phyloP scores from a whole-genome alignment of 2,329 filamentous ascomycete genomes.

The Aspergillus sp. region DNA sequence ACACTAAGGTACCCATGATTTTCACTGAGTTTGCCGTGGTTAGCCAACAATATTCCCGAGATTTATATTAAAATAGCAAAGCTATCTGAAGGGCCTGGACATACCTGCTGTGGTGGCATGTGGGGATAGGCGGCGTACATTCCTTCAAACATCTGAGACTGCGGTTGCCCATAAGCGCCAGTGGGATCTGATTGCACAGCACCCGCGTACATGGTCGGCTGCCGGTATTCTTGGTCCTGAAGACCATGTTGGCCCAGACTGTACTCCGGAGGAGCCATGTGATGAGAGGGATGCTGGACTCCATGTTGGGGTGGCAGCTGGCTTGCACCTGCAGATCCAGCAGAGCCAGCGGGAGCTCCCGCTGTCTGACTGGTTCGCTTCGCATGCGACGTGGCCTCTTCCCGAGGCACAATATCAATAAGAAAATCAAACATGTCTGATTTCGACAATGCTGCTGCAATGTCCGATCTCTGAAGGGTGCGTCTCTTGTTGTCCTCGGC shows the following conservation, averaged over 20 bases:
- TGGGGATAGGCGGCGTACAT: slow-evolving; percentile 78
- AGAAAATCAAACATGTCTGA: slow-evolving; percentile 99
- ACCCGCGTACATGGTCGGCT: slow-evolving; percentile 77
- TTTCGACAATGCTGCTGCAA: slow-evolving; percentile 91
- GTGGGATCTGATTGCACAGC: slow-evolving; percentile 73
- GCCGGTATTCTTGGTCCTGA: slow-evolving; percentile 76
- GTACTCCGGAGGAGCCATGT: slow-evolving; percentile 56
- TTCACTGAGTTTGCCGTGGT: neutral
- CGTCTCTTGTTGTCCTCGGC: slow-evolving; percentile 98
- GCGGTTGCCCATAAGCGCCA: slow-evolving; percentile 73
- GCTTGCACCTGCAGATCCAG: slow-evolving; percentile 32
- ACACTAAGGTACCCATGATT: neutral
- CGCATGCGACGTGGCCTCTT: slow-evolving; percentile 82
- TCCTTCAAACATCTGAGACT: slow-evolving; percentile 74
- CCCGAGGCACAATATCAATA: slow-evolving; percentile 95
- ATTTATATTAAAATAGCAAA: too few relatives aligned
- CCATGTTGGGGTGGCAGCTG: slow-evolving; percentile 47
- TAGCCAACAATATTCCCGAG: neutral
- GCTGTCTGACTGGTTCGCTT: slow-evolving; percentile 64
- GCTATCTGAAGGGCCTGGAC: slow-evolving; percentile 20
- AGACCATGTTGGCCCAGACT: slow-evolving; percentile 66
- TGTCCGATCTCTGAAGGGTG: slow-evolving; percentile 92
- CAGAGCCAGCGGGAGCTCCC: slow-evolving; percentile 51
- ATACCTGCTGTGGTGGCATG: slow-evolving; percentile 81
- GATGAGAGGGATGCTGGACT: slow-evolving; percentile 55